Evolutionary conservation across 352 stramenopile species (phyloP).

Genomic region (Vaucheria bursata): DNA sequence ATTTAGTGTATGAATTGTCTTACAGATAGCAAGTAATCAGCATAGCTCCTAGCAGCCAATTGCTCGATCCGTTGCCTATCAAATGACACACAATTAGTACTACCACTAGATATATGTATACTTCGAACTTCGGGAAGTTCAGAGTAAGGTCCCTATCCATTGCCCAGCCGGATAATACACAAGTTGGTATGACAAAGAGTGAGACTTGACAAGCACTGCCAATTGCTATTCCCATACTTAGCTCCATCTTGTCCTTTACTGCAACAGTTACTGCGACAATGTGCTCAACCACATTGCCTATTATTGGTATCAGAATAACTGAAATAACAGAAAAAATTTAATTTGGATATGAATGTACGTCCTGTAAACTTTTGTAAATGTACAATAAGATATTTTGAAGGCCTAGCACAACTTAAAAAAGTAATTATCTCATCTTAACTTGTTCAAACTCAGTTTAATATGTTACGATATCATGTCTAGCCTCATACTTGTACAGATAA

Average conservation of each 20-base stretch:
- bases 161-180: slow-evolving; percentile 83
- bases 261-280: slow-evolving; percentile 88
- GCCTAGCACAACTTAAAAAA: too few relatives aligned
- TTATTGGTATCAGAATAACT: slow-evolving; percentile 88
- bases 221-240: slow-evolving; percentile 88
- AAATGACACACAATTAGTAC: slow-evolving; percentile 7
- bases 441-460: too few relatives aligned
- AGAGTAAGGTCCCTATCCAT: slow-evolving; percentile 69
- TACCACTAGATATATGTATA: slow-evolving; percentile 1
- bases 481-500: too few relatives aligned
- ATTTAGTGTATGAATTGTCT: too few relatives aligned
- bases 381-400: neutral
- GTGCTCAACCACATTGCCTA: slow-evolving; percentile 93
- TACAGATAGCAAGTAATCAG: slow-evolving; percentile 9
- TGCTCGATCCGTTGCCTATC: neutral
- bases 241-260: slow-evolving; percentile 94
- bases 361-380: neutral
- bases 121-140: neutral
- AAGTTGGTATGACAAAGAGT: slow-evolving; percentile 86
- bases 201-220: slow-evolving; percentile 76
- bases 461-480: too few relatives aligned
- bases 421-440: too few relatives aligned
- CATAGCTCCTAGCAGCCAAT: slow-evolving; percentile 4
- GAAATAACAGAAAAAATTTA: too few relatives aligned
- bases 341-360: neutral